A percentile compares a stretch with the other conserved stretches of the same genome.
phyloP scores from a whole-genome alignment of 2,329 filamentous ascomycete species.

The Didymella pinodella region DNA sequence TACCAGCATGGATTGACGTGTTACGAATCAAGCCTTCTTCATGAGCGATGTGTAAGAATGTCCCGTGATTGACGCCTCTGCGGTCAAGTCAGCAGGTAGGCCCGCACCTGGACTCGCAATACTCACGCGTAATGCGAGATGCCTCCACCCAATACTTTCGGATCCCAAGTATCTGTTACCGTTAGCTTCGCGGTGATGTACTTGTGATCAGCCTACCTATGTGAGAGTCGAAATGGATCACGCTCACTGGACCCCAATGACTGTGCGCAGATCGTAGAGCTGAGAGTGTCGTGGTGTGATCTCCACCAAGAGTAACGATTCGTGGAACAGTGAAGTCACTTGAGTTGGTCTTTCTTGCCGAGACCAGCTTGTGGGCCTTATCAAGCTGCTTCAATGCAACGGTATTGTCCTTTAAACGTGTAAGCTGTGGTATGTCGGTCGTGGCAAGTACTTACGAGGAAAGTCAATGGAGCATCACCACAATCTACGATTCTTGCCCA shows the following conservation, averaged over 20 bases:
- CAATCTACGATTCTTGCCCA: constrained; percentile 65
- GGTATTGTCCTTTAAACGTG: constrained; percentile 57
- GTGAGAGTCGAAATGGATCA: constrained; percentile 67
- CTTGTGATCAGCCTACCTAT: constrained; percentile 45
- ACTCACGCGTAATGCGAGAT: constrained; percentile 67
- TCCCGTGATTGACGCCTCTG: constrained; percentile 66
- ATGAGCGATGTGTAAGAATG: constrained; percentile 68
- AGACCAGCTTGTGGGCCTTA: constrained; percentile 60
- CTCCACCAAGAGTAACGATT: constrained; percentile 63
- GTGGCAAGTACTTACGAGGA: constrained; percentile 48
- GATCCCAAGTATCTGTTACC: constrained; percentile 63
- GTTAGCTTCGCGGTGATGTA: background rate
- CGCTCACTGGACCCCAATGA: constrained; percentile 63
- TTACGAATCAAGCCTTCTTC: constrained; percentile 68
- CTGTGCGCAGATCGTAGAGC: constrained; percentile 59
- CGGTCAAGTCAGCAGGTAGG: constrained; percentile 11
- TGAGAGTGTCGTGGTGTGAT: constrained; percentile 64
- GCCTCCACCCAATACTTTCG: constrained; percentile 63
- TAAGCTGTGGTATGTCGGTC: background rate
- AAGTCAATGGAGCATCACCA: constrained; percentile 62
- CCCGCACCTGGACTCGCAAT: constrained; percentile 5
- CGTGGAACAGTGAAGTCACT: constrained; percentile 57
- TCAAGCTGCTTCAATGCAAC: constrained; percentile 63
- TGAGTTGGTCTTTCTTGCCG: constrained; percentile 56
- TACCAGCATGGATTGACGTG: constrained; percentile 68